Percentiles rank a stretch among this genome's conserved stretches.
These are phyloP conservation scores for Aspergillus affinis DNA, from an alignment of 495 filamentous ascomycete species.

Conservation along the genomic window DNA sequence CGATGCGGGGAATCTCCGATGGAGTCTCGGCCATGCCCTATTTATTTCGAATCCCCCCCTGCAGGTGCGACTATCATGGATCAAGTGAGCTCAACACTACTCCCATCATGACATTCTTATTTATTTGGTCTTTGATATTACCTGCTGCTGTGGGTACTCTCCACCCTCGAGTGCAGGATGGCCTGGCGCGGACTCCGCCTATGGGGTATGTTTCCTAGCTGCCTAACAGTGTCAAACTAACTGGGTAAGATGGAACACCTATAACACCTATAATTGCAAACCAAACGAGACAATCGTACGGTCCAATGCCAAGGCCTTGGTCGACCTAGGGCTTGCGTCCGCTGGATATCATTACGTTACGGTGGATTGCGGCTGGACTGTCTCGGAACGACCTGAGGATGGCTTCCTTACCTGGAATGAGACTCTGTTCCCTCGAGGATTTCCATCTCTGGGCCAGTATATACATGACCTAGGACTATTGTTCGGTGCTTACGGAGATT, in stretches of 20 bases:
- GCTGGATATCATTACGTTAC: slow-evolving; percentile 57
- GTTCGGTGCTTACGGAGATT: slow-evolving; percentile 58
- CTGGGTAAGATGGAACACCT: slow-evolving; percentile 52
- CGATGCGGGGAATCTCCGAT: background rate
- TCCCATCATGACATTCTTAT: background rate
- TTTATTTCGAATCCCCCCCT: background rate
- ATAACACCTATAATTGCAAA: slow-evolving; percentile 53
- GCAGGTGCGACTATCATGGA: background rate
- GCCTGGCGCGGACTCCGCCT: slow-evolving; percentile 30
- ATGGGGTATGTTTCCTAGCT: slow-evolving; percentile 29
- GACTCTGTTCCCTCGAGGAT: slow-evolving; percentile 50
- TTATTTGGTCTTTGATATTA: background rate
- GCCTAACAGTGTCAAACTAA: background rate
- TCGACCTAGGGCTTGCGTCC: slow-evolving; percentile 49
- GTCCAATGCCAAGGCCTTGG: slow-evolving; percentile 53
- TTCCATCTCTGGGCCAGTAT: slow-evolving; percentile 48
- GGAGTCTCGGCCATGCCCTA: background rate
- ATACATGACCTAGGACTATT: slow-evolving; percentile 48
- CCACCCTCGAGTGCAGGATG: slow-evolving; percentile 25
- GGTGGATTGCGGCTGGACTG: slow-evolving; percentile 57
- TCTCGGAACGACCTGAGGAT: slow-evolving; percentile 39
- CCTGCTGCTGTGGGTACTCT: background rate
- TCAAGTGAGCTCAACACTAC: background rate
- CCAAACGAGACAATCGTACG: slow-evolving; percentile 49
- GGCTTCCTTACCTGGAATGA: slow-evolving; percentile 54